Evolutionary conservation across 2,329 filamentous ascomycete species (phyloP).

Genomic region (Fusarium miscanthi): DNA sequence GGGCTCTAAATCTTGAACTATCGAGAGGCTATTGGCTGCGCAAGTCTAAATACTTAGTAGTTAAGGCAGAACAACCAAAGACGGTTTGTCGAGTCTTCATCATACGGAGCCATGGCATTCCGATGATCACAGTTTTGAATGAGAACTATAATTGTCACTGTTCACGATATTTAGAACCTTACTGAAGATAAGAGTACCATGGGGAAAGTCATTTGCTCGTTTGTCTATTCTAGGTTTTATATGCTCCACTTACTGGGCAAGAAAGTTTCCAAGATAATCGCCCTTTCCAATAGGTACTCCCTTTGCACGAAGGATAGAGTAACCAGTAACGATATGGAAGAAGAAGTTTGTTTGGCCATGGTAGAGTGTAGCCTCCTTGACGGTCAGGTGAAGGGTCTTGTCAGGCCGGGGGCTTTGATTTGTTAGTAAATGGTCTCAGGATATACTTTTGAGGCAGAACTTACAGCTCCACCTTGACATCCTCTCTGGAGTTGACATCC

Average conservation of each 20-base stretch:
- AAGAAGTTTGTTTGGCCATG: conserved; percentile 2
- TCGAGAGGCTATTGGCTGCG: rapidly evolving
- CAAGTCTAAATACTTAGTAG: rapidly evolving
- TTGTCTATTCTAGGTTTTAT: not conserved
- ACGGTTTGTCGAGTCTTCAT: too few species aligned
- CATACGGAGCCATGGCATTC: too few species aligned
- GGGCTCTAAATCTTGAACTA: too few species aligned
- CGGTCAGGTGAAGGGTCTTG: not conserved
- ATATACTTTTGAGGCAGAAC: not conserved
- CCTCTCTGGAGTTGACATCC: not conserved
- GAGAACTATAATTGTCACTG: not conserved
- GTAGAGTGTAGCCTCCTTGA: not conserved
- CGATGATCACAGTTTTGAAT: rapidly evolving
- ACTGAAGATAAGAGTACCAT: rapidly evolving
- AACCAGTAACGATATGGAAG: conserved; percentile 1
- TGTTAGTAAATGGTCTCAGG: not conserved
- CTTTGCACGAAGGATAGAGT: not conserved
- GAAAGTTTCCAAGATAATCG: not conserved
- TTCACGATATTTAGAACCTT: not conserved
- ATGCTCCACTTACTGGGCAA: not conserved
- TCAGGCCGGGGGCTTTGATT: not conserved
- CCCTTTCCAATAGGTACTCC: not conserved
- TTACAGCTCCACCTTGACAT: not conserved
- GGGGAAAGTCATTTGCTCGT: not conserved
- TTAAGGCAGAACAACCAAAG: too few species aligned